Evolutionary conservation across 2,329 filamentous ascomycete species (phyloP).

Genomic region (Aspergillus aculeatinus): DNA sequence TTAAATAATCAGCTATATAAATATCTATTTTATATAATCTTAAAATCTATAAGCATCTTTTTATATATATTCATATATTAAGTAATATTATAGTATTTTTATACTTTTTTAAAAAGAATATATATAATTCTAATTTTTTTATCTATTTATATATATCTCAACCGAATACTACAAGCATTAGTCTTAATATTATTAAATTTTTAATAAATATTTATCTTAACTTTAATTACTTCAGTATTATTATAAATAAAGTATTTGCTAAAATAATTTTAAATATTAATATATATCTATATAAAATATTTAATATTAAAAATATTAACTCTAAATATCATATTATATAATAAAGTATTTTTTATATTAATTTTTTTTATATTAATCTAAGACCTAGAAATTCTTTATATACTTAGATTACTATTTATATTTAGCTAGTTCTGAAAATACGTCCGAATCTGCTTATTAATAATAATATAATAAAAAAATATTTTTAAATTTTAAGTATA

Average conservation of each 20-base stretch:
- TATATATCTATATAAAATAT: neutral
- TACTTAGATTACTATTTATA: too few relatives aligned
- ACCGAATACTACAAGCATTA: neutral
- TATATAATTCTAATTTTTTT: neutral
- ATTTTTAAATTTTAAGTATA: neutral
- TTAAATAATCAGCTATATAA: too few relatives aligned
- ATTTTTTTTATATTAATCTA: too few relatives aligned
- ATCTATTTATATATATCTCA: neutral
- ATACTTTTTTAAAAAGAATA: neutral
- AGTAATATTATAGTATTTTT: neutral
- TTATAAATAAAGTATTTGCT: neutral
- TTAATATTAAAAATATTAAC: too few relatives aligned
- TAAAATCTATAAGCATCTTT: too few relatives aligned
- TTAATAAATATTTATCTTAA: neutral
- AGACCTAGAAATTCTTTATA: too few relatives aligned
- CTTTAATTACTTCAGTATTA: neutral
- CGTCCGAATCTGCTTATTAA: neutral
- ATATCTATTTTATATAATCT: too few relatives aligned
- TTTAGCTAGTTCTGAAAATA: too few relatives aligned
- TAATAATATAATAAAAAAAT: neutral
- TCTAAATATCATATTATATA: too few relatives aligned
- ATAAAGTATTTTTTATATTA: too few relatives aligned
- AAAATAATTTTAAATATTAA: neutral
- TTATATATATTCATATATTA: neutral
- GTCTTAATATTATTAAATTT: neutral